Evolutionary conservation across 768 basidiomycete genomes (phyloP).

Genomic region (Collybiopsis luxurians): DNA sequence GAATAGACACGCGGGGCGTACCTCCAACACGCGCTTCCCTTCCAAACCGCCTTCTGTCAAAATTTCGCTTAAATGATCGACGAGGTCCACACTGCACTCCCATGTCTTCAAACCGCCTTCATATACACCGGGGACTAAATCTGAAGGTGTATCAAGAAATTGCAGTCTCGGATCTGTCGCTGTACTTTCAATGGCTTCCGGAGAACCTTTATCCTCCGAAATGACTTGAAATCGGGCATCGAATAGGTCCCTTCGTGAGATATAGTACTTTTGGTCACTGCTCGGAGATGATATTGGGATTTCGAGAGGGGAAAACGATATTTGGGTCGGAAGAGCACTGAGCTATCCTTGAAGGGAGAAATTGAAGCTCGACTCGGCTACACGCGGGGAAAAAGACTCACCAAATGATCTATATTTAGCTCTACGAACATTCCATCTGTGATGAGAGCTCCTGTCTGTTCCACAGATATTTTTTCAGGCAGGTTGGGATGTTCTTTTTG

Average conservation of each 20-base stretch:
- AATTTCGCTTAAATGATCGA: constrained; percentile 51
- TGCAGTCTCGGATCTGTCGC: constrained; percentile 39
- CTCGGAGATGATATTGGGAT: too few species aligned
- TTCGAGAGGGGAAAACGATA: too few species aligned
- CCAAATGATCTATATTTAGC: too few species aligned
- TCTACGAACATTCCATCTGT: too few species aligned
- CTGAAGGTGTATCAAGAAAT: constrained; percentile 81
- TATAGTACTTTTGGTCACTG: too few species aligned
- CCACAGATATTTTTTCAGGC: too few species aligned
- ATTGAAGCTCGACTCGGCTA: too few species aligned
- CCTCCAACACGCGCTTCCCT: constrained; percentile 73
- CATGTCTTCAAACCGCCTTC: constrained; percentile 98
- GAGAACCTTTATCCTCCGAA: constrained; percentile 35
- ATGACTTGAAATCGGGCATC: constrained; percentile 96
- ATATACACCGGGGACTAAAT: constrained; percentile 88
- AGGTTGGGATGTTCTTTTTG: too few species aligned
- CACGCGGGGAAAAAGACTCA: too few species aligned
- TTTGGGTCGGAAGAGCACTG: too few species aligned
- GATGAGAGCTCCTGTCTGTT: too few species aligned
- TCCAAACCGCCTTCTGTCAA: constrained; percentile 22
- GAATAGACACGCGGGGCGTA: constrained; percentile 24
- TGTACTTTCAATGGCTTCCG: constrained; percentile 25
- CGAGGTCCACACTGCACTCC: constrained; percentile 93
- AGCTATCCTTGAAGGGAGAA: too few species aligned
- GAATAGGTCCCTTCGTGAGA: constrained; percentile 79